Conservation (phyloP, 2,329 filamentous ascomycete species). For the Lachnellula occidentalis region DNA sequence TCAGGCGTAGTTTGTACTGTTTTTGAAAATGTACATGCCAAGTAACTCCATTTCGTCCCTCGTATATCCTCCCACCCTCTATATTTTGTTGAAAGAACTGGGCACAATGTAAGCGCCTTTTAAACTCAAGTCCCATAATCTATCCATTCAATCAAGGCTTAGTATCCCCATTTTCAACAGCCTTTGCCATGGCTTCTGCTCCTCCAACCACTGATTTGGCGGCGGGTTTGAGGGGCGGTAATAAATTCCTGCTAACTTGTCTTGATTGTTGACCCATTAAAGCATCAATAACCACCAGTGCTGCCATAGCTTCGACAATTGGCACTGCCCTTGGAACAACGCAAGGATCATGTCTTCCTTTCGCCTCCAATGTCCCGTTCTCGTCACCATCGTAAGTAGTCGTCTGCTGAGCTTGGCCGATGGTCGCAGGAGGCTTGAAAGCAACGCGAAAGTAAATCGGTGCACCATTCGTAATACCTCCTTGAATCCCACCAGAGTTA, state of each 20-base stretch:
- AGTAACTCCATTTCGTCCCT: background rate
- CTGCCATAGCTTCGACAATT: constrained; percentile 88
- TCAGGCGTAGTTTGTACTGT: background rate
- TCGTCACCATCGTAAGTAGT: constrained; percentile 66
- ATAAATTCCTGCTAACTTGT: constrained; percentile 40
- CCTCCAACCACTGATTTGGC: constrained; percentile 16
- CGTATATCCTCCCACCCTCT: background rate
- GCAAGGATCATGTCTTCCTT: constrained; percentile 90
- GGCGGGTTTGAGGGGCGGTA: constrained; percentile 36
- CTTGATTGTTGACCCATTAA: constrained; percentile 73
- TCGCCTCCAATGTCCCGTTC: constrained; percentile 77
- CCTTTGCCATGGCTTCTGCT: constrained; percentile 12
- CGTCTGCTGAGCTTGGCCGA: constrained; percentile 81
- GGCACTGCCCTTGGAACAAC: constrained; percentile 78
- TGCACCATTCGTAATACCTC: constrained; percentile 89
- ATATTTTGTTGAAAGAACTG: background rate
- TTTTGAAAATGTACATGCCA: background rate
- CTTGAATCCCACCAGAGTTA: constrained; percentile 91
- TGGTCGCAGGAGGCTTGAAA: constrained; percentile 94
- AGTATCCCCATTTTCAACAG: constrained; percentile 10
- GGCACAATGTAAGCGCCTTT: background rate
- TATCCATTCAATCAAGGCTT: constrained; percentile 5
- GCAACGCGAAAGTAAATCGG: constrained; percentile 91
- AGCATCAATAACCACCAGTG: constrained; percentile 81
- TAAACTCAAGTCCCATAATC: background rate